These are phyloP conservation scores for Periconia digitata DNA, from an alignment of 2,329 filamentous ascomycete species.

Conservation along the genomic window DNA sequence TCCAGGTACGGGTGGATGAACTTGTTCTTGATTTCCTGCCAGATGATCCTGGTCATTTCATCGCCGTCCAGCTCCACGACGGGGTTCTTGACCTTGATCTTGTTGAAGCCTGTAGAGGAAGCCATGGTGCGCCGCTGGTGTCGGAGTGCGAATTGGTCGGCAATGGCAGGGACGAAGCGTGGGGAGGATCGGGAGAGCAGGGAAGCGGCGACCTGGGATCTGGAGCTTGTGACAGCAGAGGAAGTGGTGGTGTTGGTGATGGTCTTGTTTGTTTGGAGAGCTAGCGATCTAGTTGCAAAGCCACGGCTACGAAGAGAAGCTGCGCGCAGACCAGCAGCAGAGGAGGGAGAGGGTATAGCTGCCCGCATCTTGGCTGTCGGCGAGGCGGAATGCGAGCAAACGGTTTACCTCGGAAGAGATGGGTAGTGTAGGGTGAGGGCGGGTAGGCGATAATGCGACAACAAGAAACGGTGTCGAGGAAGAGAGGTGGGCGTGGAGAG, in stretches of 20 bases:
- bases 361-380: slow-evolving; percentile 2
- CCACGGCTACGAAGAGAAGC: slow-evolving; percentile 19
- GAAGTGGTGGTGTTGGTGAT: slow-evolving; percentile 22
- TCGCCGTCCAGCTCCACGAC: slow-evolving; percentile 95
- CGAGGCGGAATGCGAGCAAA: not conserved
- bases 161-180: slow-evolving; percentile 7
- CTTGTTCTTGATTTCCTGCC: slow-evolving; percentile 99
- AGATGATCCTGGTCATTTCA: slow-evolving; percentile 98
- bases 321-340: slow-evolving; percentile 25
- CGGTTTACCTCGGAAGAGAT: not conserved
- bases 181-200: not conserved
- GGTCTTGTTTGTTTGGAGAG: slow-evolving; percentile 15
- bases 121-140: slow-evolving; percentile 36
- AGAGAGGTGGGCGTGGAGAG: not conserved
- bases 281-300: slow-evolving; percentile 35
- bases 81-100: slow-evolving; percentile 99
- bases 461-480: not conserved
- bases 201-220: too few relatives aligned
- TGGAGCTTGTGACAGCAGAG: slow-evolving; percentile 19
- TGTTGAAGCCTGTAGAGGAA: slow-evolving; percentile 74
- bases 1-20: slow-evolving; percentile 96
- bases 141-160: not conserved
- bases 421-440: not conserved
- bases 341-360: slow-evolving; percentile 5
- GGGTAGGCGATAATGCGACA: not conserved